Evolutionary conservation across 129 eudicot genomes (phyloP), one percentile per base, ranked within the genome.

Genomic region (Flaveria ramosissima): DNA sequence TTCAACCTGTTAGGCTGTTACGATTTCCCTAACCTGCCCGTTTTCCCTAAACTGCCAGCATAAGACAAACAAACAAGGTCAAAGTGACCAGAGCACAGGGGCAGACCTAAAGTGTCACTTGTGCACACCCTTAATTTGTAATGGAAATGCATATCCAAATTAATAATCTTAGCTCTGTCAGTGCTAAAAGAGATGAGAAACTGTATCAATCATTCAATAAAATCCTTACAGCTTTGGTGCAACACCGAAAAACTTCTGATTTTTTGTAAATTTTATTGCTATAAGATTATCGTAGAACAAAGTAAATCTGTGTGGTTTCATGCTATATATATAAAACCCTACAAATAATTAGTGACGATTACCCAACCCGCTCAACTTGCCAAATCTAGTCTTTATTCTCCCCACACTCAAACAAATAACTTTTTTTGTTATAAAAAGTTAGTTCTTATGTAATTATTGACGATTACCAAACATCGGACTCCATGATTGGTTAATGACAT

Each of bases 401-500:
- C 32, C 39, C 7, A 59, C 9, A 43, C 16, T 7, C 51, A 76
- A 4, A 19, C 41, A 2, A 19, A 23, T 20, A 10, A 26, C 32
- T 42, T 78, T n/a, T 26, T 13, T 23, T 26, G 1, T 11, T 36
- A 36, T 13, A 61, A 0, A 27, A 61, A 1, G 42, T 27, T 0
- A 12, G 17, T 61, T 12, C 19, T 26, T 61, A 26, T 61, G 9
- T 23, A 23, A 73, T 16, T 17, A 36, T 45, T 45, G 39, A 81
- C 20, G 46, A 76, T 86, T 88, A 88, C 97, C 97, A 74, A 88
- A 91, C 97, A 91, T 91, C 46, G 97, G 97, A 79, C 97, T 91
- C 97, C 97, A 91, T 70, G 97, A 88, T 79, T 91, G 97, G 81
- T 88, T 91, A 36, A 91, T 91, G 83, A 91, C 97, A 85, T 91